Evolutionary conservation across 1,284 basidiomycete genomes (phyloP).

Genomic region (Taiwanofungus camphoratus): DNA sequence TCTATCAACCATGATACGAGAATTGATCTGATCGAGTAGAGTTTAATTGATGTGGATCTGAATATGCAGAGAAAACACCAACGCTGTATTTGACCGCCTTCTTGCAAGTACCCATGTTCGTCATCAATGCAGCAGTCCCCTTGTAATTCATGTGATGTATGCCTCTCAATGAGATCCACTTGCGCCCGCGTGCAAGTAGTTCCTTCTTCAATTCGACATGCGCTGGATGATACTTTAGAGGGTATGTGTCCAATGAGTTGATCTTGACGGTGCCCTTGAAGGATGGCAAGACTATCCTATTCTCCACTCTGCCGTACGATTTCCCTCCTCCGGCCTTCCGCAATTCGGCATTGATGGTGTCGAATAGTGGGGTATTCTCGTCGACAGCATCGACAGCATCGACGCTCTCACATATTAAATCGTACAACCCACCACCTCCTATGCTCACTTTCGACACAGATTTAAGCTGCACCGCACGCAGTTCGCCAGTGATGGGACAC

Average conservation of each 20-base stretch:
- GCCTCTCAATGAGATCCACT: conserved; percentile 44
- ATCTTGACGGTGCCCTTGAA: conserved; percentile 48
- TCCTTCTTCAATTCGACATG: conserved; percentile 30
- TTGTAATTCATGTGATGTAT: conserved; percentile 51
- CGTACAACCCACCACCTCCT: conserved; percentile 30
- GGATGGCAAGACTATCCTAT: conserved; percentile 30
- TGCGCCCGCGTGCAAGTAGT: conserved; percentile 42
- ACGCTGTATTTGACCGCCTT: conserved; percentile 42
- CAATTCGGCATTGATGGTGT: neutral
- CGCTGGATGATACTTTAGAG: conserved; percentile 42
- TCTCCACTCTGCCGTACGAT: conserved; percentile 34
- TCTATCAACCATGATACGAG: conserved; percentile 51
- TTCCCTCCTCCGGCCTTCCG: conserved; percentile 11
- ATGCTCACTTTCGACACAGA: conserved; percentile 29
- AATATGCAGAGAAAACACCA: conserved; percentile 13
- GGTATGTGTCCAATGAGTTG: conserved; percentile 42
- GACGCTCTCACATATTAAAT: conserved; percentile 40
- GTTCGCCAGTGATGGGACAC: conserved; percentile 45
- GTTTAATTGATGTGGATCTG: neutral
- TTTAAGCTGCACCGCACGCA: conserved; percentile 38
- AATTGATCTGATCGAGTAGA: conserved; percentile 18
- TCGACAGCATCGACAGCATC: conserved; percentile 37
- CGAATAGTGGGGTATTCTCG: neutral
- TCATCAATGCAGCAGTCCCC: conserved; percentile 36
- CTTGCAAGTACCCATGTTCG: conserved; percentile 13